phyloP scores from a whole-genome alignment of 2,329 filamentous ascomycete species.

The Penicillium polonicum region DNA sequence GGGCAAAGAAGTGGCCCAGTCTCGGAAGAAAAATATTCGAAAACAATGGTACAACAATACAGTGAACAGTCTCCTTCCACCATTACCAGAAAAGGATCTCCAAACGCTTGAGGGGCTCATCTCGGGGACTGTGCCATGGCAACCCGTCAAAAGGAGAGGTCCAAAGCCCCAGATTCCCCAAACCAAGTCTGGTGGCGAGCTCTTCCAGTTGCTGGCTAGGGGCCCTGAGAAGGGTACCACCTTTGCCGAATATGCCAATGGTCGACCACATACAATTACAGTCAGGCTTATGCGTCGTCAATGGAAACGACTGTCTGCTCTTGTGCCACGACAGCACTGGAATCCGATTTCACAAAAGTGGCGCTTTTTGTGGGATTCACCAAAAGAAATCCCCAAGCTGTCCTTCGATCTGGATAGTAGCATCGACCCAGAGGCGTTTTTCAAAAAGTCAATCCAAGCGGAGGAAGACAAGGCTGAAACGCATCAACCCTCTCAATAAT shows the following conservation, averaged over 20 bases:
- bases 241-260: constrained; percentile 33
- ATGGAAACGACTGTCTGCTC: constrained; percentile 38
- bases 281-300: constrained; percentile 39
- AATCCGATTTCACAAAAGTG: constrained; percentile 23
- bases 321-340: constrained; percentile 34
- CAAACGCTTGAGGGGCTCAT: constrained; percentile 35
- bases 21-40: constrained; percentile 37
- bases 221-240: constrained; percentile 40
- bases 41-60: constrained; percentile 39
- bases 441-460: background rate
- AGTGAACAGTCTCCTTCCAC: constrained; percentile 37
- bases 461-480: background rate
- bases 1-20: constrained; percentile 32
- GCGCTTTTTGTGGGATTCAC: constrained; percentile 32
- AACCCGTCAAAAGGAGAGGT: constrained; percentile 28
- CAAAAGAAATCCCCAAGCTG: constrained; percentile 17
- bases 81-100: constrained; percentile 40
- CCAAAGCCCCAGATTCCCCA: background rate
- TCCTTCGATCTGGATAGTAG: constrained; percentile 10
- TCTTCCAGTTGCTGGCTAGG: constrained; percentile 33
- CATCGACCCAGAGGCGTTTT: constrained; percentile 12
- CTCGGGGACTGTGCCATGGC: constrained; percentile 34
- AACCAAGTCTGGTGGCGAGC: constrained; percentile 3
- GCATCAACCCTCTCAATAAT: background rate
- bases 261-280: constrained; percentile 43